Conservation (phyloP, 2,329 filamentous ascomycete genomes). For the Teratosphaeria gauchensis region DNA sequence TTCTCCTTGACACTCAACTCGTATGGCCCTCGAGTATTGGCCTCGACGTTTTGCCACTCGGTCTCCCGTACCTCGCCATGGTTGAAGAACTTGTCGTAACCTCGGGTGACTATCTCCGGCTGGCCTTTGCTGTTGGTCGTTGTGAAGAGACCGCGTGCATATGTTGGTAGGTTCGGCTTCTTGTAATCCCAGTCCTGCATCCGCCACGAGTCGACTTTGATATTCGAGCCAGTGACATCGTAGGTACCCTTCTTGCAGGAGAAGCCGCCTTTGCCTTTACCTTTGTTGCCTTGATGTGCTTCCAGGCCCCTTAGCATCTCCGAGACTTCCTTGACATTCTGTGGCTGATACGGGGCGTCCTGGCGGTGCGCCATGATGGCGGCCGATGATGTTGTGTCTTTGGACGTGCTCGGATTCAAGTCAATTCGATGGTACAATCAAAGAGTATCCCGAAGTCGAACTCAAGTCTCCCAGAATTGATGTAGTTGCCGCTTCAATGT, state of each 20-base stretch:
- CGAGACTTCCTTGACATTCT: slow-evolving; percentile 59
- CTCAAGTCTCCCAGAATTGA: too few relatives aligned
- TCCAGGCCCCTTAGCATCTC: slow-evolving; percentile 58
- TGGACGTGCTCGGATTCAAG: neutral
- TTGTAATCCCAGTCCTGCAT: slow-evolving; percentile 97
- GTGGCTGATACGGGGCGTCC: slow-evolving; percentile 53
- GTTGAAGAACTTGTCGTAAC: slow-evolving; percentile 99
- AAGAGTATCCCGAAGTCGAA: neutral
- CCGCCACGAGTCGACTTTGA: slow-evolving; percentile 80
- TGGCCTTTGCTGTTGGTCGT: slow-evolving; percentile 54
- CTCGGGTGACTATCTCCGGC: slow-evolving; percentile 72
- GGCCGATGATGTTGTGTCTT: neutral
- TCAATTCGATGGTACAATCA: neutral
- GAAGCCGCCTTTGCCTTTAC: slow-evolving; percentile 46
- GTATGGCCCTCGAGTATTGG: slow-evolving; percentile 73
- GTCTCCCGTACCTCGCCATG: slow-evolving; percentile 72
- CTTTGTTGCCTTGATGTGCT: slow-evolving; percentile 40
- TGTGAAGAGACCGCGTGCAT: slow-evolving; percentile 92
- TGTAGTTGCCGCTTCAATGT: too few relatives aligned
- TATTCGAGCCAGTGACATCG: slow-evolving; percentile 53
- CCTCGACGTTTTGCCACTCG: slow-evolving; percentile 68
- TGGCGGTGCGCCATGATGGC: slow-evolving; percentile 42
- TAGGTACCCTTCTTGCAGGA: slow-evolving; percentile 76
- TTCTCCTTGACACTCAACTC: slow-evolving; percentile 97
- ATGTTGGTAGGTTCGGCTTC: slow-evolving; percentile 71